A percentile compares a stretch with the other conserved stretches of the same genome.
Conservation (phyloP, 2,329 filamentous ascomycete species). For the Hypoxylon sp. region DNA sequence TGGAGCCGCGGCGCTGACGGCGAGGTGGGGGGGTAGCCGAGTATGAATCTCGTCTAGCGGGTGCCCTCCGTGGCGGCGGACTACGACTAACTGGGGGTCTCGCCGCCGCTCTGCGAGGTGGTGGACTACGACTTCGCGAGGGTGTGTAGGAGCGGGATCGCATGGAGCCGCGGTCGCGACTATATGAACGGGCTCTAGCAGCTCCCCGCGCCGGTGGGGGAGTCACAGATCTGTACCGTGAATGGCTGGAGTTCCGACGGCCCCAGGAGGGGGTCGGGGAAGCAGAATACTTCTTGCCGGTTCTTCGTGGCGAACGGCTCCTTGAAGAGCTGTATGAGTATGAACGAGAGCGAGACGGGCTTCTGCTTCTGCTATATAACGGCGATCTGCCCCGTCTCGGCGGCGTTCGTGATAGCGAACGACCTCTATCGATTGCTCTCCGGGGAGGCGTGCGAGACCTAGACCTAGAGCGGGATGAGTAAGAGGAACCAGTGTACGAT, state of each 20-base stretch:
- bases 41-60: constrained; percentile 44
- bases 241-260: constrained; percentile 44
- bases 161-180: constrained; percentile 45
- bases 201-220: constrained; percentile 39
- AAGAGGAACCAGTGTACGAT: constrained; percentile 76
- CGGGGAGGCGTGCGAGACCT: constrained; percentile 61
- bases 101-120: constrained; percentile 42
- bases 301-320: constrained; percentile 50
- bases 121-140: constrained; percentile 48
- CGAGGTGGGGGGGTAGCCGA: constrained; percentile 41
- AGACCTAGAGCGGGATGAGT: constrained; percentile 68
- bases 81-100: constrained; percentile 40
- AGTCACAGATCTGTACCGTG: constrained; percentile 49
- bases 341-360: constrained; percentile 55
- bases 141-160: constrained; percentile 47
- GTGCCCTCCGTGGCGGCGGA: constrained; percentile 45
- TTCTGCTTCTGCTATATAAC: constrained; percentile 55
- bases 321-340: constrained; percentile 51
- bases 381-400: constrained; percentile 53
- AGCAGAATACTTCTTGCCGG: constrained; percentile 47
- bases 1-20: constrained; percentile 37
- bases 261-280: constrained; percentile 47
- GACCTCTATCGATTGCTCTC: constrained; percentile 56
- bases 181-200: constrained; percentile 44
- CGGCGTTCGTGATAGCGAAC: constrained; percentile 56